These are phyloP conservation scores for Senna tora DNA, from an alignment of 306 rosid genomes.

Conservation along the genomic window DNA sequence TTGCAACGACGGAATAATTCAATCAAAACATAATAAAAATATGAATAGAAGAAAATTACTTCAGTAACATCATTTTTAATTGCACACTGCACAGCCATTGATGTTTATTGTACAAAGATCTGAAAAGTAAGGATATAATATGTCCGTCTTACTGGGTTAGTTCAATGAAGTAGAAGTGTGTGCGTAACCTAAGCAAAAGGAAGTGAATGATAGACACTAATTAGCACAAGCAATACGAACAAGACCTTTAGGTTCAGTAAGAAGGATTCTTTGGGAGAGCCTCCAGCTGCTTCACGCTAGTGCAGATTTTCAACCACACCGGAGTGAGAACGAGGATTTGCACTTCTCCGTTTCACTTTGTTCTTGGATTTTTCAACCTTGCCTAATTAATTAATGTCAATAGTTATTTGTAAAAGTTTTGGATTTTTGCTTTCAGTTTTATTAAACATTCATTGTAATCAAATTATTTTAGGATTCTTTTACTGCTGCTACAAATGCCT, in stretches of 20 bases:
- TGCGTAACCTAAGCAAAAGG: not conserved
- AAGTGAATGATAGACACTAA: not conserved
- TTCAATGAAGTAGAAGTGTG: not conserved
- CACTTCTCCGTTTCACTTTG: too few relatives aligned
- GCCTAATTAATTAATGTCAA: too few relatives aligned
- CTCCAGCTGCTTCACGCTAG: not conserved
- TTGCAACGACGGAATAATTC: not conserved
- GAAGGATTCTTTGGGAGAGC: not conserved
- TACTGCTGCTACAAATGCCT: too few relatives aligned
- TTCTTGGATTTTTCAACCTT: too few relatives aligned
- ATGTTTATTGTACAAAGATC: not conserved
- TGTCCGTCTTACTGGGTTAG: too few relatives aligned
- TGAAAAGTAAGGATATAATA: not conserved
- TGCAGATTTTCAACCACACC: too few relatives aligned
- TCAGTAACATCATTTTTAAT: slow-evolving; percentile 70
- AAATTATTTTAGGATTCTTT: too few relatives aligned
- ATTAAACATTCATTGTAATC: too few relatives aligned
- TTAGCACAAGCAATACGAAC: not conserved
- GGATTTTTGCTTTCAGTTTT: too few relatives aligned
- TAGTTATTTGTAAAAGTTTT: too few relatives aligned
- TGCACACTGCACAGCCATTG: slow-evolving; percentile 54
- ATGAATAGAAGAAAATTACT: slow-evolving; percentile 36
- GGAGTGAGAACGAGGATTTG: too few relatives aligned
- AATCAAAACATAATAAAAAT: not conserved
- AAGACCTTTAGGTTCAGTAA: not conserved